A percentile compares a stretch with the other conserved stretches of the same genome.
Evolutionary conservation across 2,329 filamentous ascomycete genomes (phyloP).

Genomic region (Orbilia quercus): DNA sequence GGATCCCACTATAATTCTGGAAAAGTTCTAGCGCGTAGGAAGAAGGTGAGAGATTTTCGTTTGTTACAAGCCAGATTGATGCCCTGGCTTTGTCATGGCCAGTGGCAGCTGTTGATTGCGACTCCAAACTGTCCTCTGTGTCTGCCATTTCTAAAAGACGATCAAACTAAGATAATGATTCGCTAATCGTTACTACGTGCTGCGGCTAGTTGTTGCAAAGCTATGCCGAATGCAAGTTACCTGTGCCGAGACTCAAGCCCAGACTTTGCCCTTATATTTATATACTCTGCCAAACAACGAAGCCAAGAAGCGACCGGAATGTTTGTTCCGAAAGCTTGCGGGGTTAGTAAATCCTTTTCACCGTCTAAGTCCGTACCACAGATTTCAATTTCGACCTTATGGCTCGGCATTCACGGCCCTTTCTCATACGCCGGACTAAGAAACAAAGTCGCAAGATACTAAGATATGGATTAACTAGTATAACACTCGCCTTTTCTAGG

Average conservation of each 20-base stretch:
- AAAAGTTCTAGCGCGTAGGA: slow-evolving; percentile 28
- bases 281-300: background rate
- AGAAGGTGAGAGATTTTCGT: slow-evolving; percentile 27
- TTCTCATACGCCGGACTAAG: too few species aligned
- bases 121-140: background rate
- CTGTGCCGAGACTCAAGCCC: background rate
- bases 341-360: background rate
- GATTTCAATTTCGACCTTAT: too few species aligned
- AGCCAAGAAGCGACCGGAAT: slow-evolving; percentile 15
- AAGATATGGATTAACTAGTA: too few species aligned
- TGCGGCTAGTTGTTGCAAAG: too few species aligned
- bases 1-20: slow-evolving; percentile 30
- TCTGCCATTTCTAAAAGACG: slow-evolving; percentile 11
- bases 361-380: too few species aligned
- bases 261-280: slow-evolving; percentile 4
- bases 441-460: too few species aligned
- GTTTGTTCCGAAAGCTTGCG: background rate
- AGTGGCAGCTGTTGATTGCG: background rate
- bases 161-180: too few species aligned
- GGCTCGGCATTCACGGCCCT: too few species aligned
- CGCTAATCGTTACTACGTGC: too few species aligned
- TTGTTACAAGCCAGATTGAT: slow-evolving; percentile 24
- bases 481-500: too few species aligned
- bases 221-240: too few species aligned
- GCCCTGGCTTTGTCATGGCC: slow-evolving; percentile 7